Evolutionary conservation across 1,284 basidiomycete species (phyloP).

Genomic region (Retiboletus flavoniger): DNA sequence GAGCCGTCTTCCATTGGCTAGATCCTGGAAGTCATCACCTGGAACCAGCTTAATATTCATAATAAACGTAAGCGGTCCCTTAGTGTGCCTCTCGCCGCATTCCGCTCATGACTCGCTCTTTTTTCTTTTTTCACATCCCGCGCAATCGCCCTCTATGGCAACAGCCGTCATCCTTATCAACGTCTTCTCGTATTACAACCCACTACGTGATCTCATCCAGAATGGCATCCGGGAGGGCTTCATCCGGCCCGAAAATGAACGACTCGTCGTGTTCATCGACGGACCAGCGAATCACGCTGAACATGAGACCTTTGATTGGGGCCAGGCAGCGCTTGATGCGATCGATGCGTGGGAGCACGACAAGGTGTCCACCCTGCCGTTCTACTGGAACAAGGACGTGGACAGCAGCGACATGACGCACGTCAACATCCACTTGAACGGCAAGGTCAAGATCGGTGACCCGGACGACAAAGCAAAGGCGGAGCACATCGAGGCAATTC

Average conservation of each 20-base stretch:
- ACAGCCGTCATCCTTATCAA: slow-evolving; percentile 81
- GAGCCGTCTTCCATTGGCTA: slow-evolving; percentile 28
- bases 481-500: slow-evolving; percentile 25
- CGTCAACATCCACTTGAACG: slow-evolving; percentile 5
- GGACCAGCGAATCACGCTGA: slow-evolving; percentile 57
- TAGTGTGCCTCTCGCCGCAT: not conserved
- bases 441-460: not conserved
- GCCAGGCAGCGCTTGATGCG: slow-evolving; percentile 63
- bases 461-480: slow-evolving; percentile 9
- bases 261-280: slow-evolving; percentile 69
- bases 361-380: slow-evolving; percentile 29
- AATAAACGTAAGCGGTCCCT: slow-evolving; percentile 61
- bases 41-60: slow-evolving; percentile 90
- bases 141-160: not conserved
- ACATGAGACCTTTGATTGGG: slow-evolving; percentile 75
- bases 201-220: slow-evolving; percentile 71
- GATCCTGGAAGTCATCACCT: slow-evolving; percentile 88
- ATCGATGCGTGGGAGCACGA: slow-evolving; percentile 60
- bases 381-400: slow-evolving; percentile 44
- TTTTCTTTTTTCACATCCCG: not conserved
- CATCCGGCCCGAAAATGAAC: slow-evolving; percentile 60
- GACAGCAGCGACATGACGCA: slow-evolving; percentile 35
- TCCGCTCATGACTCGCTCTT: not conserved
- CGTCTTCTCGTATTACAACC: slow-evolving; percentile 76
- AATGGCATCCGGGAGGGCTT: slow-evolving; percentile 73